phyloP scores from a whole-genome alignment of 2,329 filamentous ascomycete species.

The Ustilaginoidea virens region DNA sequence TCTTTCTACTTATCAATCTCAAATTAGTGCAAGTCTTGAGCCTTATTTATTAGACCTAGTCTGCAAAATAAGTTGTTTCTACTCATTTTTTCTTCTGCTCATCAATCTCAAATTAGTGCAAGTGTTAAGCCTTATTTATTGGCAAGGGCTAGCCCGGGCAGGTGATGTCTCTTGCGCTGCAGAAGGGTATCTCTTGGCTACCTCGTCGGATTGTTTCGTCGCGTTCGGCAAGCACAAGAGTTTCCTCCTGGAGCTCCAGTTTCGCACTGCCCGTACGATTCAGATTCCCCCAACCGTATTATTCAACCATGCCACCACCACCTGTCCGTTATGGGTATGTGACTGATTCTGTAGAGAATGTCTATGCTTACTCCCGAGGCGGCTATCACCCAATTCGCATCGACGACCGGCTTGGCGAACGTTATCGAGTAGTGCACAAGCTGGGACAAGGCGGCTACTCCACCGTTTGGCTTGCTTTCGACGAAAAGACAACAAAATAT shows the following conservation, averaged over 20 bases:
- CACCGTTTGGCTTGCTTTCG: slow-evolving; percentile 27
- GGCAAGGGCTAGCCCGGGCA: too few species aligned
- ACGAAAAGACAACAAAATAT: slow-evolving; percentile 11
- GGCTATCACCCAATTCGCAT: slow-evolving; percentile 26
- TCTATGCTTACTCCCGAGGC: slow-evolving; percentile 4
- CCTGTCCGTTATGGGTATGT: slow-evolving; percentile 8
- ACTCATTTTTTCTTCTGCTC: too few species aligned
- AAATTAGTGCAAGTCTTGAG: too few species aligned
- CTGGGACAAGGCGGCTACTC: slow-evolving; percentile 25
- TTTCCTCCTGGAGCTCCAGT: slow-evolving; percentile 1
- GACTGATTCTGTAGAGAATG: slow-evolving; percentile 11
- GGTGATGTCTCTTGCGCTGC: too few species aligned
- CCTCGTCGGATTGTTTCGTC: background rate
- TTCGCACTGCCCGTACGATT: background rate
- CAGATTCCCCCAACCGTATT: slow-evolving; percentile 1
- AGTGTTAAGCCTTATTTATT: too few species aligned
- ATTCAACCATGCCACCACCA: slow-evolving; percentile 2
- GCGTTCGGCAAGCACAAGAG: background rate
- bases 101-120: too few species aligned
- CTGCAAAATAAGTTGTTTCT: too few species aligned
- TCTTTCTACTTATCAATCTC: too few species aligned
- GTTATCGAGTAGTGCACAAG: slow-evolving; percentile 26
- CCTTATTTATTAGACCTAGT: too few species aligned
- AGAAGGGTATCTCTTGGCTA: background rate
- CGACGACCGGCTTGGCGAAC: slow-evolving; percentile 19